phyloP scores from a whole-genome alignment of 768 basidiomycete species.

The Hericium alpestre region DNA sequence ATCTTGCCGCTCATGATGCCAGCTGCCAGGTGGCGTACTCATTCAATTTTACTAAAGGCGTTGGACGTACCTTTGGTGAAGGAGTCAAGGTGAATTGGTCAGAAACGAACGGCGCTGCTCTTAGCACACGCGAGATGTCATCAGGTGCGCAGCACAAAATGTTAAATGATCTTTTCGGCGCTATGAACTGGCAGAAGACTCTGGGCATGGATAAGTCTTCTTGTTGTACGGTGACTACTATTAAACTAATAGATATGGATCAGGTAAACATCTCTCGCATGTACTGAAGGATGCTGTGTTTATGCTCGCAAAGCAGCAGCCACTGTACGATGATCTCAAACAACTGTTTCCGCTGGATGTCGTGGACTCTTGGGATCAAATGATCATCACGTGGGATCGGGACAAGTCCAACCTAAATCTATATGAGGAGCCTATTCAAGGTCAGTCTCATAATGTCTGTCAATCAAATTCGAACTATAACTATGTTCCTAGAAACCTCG shows the following conservation, averaged over 20 bases:
- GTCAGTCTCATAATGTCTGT: too few species aligned
- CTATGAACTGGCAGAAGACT: not conserved
- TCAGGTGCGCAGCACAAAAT: not conserved
- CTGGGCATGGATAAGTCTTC: not conserved
- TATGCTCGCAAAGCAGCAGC: not conserved
- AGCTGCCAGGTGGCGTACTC: conserved; percentile 20
- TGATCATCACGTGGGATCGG: not conserved
- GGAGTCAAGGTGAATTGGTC: too few species aligned
- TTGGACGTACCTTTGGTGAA: too few species aligned
- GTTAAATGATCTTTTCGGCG: not conserved
- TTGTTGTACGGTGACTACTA: too few species aligned
- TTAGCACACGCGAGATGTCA: not conserved
- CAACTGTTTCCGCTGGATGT: not conserved
- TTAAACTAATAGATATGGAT: too few species aligned
- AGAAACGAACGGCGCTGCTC: too few species aligned
- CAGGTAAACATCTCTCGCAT: not conserved
- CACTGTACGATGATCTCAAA: not conserved
- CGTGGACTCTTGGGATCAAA: not conserved
- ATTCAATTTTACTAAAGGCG: too few species aligned
- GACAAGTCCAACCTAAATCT: not conserved
- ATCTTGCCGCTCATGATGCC: conserved; percentile 17
- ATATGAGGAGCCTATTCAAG: not conserved
- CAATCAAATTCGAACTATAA: too few species aligned
- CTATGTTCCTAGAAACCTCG: not conserved
- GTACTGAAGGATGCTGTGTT: not conserved